Conservation (phyloP, 768 basidiomycete genomes). For the Pleurotus platypus region DNA sequence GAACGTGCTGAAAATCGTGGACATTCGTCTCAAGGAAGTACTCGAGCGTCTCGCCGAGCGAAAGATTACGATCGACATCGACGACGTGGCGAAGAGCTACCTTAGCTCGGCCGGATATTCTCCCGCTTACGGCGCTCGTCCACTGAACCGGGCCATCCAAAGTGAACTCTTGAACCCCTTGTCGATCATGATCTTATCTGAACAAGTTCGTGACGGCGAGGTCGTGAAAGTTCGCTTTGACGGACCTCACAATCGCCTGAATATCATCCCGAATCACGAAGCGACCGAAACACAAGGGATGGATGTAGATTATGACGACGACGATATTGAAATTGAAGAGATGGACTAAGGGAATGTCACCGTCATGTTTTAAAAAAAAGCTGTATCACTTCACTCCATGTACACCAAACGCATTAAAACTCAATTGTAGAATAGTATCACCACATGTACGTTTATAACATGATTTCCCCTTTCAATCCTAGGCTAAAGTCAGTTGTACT, state of each 20-base stretch:
- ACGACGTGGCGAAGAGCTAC: conserved; percentile 72
- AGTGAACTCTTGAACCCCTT: conserved; percentile 90
- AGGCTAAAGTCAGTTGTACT: too few relatives aligned
- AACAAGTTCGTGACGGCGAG: conserved; percentile 80
- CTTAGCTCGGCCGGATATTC: conserved; percentile 77
- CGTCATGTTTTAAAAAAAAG: background rate
- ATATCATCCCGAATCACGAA: conserved; percentile 82
- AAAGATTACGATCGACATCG: conserved; percentile 79
- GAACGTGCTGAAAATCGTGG: conserved; percentile 83
- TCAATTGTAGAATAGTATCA: too few relatives aligned
- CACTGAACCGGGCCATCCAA: conserved; percentile 89
- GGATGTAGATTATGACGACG: conserved; percentile 55
- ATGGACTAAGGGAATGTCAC: conserved; percentile 38
- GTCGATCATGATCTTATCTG: conserved; percentile 79
- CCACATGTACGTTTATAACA: too few relatives aligned
- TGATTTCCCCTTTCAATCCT: too few relatives aligned
- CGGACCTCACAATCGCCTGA: conserved; percentile 73
- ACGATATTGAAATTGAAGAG: conserved; percentile 68
- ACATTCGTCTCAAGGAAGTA: conserved; percentile 82
- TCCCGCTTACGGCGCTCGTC: conserved; percentile 85
- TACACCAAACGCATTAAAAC: too few relatives aligned
- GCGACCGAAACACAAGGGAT: conserved; percentile 48
- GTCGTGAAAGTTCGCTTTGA: conserved; percentile 74
- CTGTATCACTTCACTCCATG: too few relatives aligned
- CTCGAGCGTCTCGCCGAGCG: conserved; percentile 74